Evolutionary conservation across 1,284 basidiomycete species (phyloP).

Genomic region (Ustilago tritici): DNA sequence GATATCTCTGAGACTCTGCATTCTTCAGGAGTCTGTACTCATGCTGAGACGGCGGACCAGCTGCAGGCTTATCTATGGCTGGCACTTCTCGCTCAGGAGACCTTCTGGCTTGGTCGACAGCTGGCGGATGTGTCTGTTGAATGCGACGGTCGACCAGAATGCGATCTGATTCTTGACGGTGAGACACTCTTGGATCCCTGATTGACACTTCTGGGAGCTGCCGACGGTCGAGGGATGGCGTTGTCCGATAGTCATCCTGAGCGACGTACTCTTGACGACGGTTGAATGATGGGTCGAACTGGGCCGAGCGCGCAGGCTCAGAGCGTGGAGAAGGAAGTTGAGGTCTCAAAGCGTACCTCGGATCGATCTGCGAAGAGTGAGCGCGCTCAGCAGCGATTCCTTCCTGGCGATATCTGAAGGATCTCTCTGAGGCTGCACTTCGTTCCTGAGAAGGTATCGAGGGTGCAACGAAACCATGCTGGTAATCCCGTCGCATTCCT

Average conservation of each 20-base stretch:
- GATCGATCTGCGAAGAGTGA: not conserved
- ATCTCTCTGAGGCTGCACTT: not conserved
- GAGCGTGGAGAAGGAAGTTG: conserved; percentile 7
- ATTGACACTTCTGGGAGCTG: not conserved
- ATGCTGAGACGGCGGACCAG: not conserved
- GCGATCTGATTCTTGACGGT: not conserved
- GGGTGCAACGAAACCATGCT: not conserved
- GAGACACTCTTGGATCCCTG: not conserved
- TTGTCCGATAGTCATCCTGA: not conserved
- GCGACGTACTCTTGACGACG: not conserved
- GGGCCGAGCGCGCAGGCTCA: not conserved
- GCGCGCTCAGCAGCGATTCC: not conserved
- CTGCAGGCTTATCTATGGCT: not conserved
- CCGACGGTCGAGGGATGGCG: not conserved
- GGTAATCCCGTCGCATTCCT: not conserved
- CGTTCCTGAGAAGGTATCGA: not conserved
- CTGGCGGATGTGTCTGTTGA: not conserved
- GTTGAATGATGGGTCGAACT: not conserved
- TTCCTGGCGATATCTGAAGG: not conserved
- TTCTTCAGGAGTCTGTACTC: not conserved
- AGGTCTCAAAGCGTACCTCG: not conserved
- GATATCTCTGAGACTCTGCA: not conserved
- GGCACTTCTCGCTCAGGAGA: not conserved
- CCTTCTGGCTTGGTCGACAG: not conserved
- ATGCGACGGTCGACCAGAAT: not conserved